Percentiles rank a stretch among this genome's conserved stretches.
phyloP scores from a whole-genome alignment of 768 basidiomycete genomes.

The Rubroboletus pulcherrimus region DNA sequence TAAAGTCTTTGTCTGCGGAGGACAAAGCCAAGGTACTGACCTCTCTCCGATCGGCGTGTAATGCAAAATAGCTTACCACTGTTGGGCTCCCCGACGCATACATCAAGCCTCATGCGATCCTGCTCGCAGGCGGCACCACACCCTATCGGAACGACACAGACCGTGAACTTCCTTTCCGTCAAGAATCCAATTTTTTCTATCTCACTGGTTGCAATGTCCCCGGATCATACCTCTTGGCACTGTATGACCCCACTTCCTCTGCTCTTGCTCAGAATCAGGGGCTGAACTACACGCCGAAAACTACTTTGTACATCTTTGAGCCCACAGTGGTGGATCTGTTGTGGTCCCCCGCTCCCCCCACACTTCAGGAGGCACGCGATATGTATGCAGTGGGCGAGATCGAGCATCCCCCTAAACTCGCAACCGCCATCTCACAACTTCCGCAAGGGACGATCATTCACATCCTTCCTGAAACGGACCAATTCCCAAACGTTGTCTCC shows the following conservation, averaged over 20 bases:
- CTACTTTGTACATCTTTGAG: slow-evolving; percentile 77
- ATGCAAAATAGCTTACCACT: neutral
- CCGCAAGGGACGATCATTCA: slow-evolving; percentile 60
- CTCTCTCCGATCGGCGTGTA: neutral
- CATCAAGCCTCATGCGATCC: slow-evolving; percentile 60
- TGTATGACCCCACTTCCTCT: slow-evolving; percentile 41
- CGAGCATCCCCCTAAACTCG: slow-evolving; percentile 46
- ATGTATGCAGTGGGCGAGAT: slow-evolving; percentile 62
- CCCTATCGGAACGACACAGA: slow-evolving; percentile 80
- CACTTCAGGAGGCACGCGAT: slow-evolving; percentile 50
- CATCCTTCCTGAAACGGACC: slow-evolving; percentile 45
- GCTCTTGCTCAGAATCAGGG: slow-evolving; percentile 32
- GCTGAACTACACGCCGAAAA: slow-evolving; percentile 35
- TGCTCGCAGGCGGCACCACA: slow-evolving; percentile 62
- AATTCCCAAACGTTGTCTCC: slow-evolving; percentile 17
- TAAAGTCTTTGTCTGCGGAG: slow-evolving; percentile 43
- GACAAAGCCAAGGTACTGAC: slow-evolving; percentile 50
- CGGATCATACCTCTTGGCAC: slow-evolving; percentile 60
- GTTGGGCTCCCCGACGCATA: neutral
- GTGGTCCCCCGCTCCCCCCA: slow-evolving; percentile 86
- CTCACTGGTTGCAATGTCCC: slow-evolving; percentile 78
- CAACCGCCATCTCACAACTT: slow-evolving; percentile 43
- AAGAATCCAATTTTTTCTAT: slow-evolving; percentile 88
- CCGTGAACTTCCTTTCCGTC: slow-evolving; percentile 68
- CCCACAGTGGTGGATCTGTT: slow-evolving; percentile 69